phyloP scores from a whole-genome alignment of 1,284 basidiomycete genomes.

The Malassezia globosa region DNA sequence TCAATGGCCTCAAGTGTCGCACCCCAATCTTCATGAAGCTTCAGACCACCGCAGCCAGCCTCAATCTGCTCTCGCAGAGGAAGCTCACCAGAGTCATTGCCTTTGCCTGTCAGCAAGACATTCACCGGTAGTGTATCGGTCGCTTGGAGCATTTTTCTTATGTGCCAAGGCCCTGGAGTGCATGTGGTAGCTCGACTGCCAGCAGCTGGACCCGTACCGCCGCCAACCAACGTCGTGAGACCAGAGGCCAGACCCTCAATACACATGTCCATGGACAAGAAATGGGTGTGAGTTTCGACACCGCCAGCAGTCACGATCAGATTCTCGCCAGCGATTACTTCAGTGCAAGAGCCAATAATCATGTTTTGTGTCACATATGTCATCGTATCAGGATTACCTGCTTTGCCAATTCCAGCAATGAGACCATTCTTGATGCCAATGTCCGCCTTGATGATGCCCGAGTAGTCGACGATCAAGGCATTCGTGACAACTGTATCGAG shows the following conservation, averaged over 20 bases:
- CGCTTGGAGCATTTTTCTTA: slow-evolving; percentile 48
- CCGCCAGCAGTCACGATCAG: slow-evolving; percentile 86
- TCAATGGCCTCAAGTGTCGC: slow-evolving; percentile 74
- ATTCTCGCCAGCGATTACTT: slow-evolving; percentile 83
- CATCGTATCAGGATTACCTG: slow-evolving; percentile 93
- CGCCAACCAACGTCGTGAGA: slow-evolving; percentile 49
- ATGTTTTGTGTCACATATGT: slow-evolving; percentile 64
- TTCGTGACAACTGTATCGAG: slow-evolving; percentile 91
- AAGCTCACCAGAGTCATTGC: slow-evolving; percentile 69
- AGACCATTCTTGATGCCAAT: slow-evolving; percentile 77
- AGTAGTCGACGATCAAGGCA: slow-evolving; percentile 86
- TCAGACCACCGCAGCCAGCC: slow-evolving; percentile 81
- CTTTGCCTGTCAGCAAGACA: slow-evolving; percentile 66
- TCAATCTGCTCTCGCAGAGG: slow-evolving; percentile 68
- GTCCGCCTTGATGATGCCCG: slow-evolving; percentile 95
- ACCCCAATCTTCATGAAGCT: slow-evolving; percentile 98
- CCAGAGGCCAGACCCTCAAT: slow-evolving; percentile 53
- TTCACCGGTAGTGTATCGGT: slow-evolving; percentile 83
- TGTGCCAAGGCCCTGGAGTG: slow-evolving; percentile 55
- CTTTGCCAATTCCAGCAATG: slow-evolving; percentile 85
- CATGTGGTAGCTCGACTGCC: slow-evolving; percentile 90
- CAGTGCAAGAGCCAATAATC: slow-evolving; percentile 35
- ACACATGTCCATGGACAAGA: slow-evolving; percentile 82
- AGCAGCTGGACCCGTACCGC: slow-evolving; percentile 74
- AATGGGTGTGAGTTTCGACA: slow-evolving; percentile 69